A percentile compares a stretch with the other conserved stretches of the same genome.
Conservation (phyloP, 129 eudicot species). For the Flaveria bidentis region DNA sequence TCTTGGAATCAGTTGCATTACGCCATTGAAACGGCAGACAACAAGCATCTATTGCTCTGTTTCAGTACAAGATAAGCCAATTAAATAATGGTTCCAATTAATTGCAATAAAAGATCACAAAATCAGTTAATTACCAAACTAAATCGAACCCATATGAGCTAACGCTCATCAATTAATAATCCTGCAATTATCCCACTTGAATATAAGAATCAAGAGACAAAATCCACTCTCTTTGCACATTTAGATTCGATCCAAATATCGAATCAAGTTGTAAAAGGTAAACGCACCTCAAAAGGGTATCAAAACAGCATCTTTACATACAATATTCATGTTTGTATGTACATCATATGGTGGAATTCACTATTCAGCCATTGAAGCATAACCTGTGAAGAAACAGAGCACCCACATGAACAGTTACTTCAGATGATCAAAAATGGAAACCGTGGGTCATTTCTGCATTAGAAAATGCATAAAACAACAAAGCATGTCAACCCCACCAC, state of each 20-base stretch:
- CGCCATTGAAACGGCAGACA: constrained; percentile 85
- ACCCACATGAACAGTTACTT: constrained; percentile 36
- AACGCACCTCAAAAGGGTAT: constrained; percentile 47
- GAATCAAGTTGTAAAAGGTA: neutral
- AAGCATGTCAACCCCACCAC: constrained; percentile 32
- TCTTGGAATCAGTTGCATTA: constrained; percentile 75
- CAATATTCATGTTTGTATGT: neutral
- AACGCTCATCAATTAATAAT: constrained; percentile 34
- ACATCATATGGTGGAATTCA: neutral
- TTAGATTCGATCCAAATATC: too few relatives aligned
- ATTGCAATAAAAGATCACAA: constrained; percentile 21
- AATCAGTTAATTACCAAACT: constrained; percentile 35
- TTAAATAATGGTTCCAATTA: constrained; percentile 23
- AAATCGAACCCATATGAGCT: constrained; percentile 46
- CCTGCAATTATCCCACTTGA: constrained; percentile 30
- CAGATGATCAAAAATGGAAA: constrained; percentile 21
- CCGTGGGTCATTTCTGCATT: neutral
- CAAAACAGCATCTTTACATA: constrained; percentile 36
- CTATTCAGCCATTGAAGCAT: neutral
- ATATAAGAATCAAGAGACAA: constrained; percentile 37
- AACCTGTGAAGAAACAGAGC: constrained; percentile 18
- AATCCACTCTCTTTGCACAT: constrained; percentile 51
- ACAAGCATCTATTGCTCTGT: constrained; percentile 65
- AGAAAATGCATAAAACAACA: constrained; percentile 27
- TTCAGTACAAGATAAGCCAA: constrained; percentile 29